Evolutionary conservation across 2,329 filamentous ascomycete genomes (phyloP).

Genomic region (Fusarium xyrophilum): DNA sequence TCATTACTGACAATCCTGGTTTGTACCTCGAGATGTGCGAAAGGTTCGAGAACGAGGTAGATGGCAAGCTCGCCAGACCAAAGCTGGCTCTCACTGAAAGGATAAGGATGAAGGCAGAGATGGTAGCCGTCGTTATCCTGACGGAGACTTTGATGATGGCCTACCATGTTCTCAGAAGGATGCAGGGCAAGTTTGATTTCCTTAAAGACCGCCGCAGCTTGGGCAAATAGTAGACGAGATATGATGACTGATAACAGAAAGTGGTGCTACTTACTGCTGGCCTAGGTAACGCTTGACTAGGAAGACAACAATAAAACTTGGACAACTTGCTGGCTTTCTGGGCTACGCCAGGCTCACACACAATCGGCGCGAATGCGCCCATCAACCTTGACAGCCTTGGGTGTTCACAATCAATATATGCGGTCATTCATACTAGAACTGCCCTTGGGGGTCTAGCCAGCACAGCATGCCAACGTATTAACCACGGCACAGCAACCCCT

Average conservation of each 20-base stretch:
- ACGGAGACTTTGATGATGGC: slow-evolving; percentile 35
- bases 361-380: not conserved
- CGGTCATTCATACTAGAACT: not conserved
- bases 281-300: not conserved
- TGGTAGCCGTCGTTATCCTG: slow-evolving; percentile 28
- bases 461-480: not conserved
- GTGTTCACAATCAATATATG: not conserved
- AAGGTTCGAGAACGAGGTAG: slow-evolving; percentile 47
- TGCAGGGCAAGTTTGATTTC: slow-evolving; percentile 42
- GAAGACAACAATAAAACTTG: not conserved
- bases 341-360: not conserved
- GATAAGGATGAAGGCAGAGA: slow-evolving; percentile 20
- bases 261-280: not conserved
- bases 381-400: not conserved
- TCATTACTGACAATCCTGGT: slow-evolving; percentile 84
- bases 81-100: slow-evolving; percentile 17
- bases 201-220: slow-evolving; percentile 32
- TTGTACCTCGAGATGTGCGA: slow-evolving; percentile 68
- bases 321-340: not conserved
- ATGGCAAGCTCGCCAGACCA: slow-evolving; percentile 32
- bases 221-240: slow-evolving; percentile 17
- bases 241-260: not conserved
- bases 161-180: slow-evolving; percentile 38
- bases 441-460: not conserved
- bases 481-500: not conserved